These are phyloP conservation scores for Chrysanthemum lavandulifolium DNA, from an alignment of 129 eudicot genomes.

Conservation along the genomic window DNA sequence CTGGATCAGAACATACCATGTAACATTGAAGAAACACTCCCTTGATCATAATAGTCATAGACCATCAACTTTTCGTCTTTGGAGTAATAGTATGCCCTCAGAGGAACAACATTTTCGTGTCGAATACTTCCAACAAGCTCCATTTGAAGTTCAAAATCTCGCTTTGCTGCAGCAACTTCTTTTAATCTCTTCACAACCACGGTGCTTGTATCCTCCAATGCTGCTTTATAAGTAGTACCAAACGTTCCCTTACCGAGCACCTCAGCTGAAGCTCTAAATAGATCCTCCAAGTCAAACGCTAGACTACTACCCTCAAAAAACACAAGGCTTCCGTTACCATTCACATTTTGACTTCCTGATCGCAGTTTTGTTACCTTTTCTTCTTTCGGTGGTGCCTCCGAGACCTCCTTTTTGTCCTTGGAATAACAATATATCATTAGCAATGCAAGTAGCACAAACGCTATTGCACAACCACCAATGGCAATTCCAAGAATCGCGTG, in stretches of 20 bases:
- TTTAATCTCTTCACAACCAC: conserved; percentile 86
- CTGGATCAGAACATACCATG: conserved; percentile 53
- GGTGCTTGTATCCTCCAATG: conserved; percentile 75
- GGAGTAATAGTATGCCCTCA: conserved; percentile 91
- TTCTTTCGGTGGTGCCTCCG: conserved; percentile 41
- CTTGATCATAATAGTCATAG: conserved; percentile 73
- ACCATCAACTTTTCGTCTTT: conserved; percentile 95
- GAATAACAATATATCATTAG: conserved; percentile 45
- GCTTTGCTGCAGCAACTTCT: conserved; percentile 60
- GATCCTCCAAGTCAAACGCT: conserved; percentile 86
- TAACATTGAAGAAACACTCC: conserved; percentile 71
- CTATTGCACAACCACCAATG: conserved; percentile 55
- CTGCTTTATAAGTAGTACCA: conserved; percentile 91
- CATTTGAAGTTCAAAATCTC: conserved; percentile 93
- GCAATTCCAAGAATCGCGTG: conserved; percentile 73
- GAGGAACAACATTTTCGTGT: conserved; percentile 73
- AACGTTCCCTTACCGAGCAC: conserved; percentile 89
- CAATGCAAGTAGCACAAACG: conserved; percentile 50
- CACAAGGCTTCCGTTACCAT: conserved; percentile 48
- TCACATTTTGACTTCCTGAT: conserved; percentile 56
- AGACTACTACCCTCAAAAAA: conserved; percentile 83
- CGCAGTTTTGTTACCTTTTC: conserved; percentile 34
- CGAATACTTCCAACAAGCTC: conserved; percentile 68
- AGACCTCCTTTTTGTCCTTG: conserved; percentile 29
- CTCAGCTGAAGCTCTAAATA: conserved; percentile 92